Base-by-base conservation (phyloP, 306 rosid genomes). In the Medicago lupulina region DNA sequence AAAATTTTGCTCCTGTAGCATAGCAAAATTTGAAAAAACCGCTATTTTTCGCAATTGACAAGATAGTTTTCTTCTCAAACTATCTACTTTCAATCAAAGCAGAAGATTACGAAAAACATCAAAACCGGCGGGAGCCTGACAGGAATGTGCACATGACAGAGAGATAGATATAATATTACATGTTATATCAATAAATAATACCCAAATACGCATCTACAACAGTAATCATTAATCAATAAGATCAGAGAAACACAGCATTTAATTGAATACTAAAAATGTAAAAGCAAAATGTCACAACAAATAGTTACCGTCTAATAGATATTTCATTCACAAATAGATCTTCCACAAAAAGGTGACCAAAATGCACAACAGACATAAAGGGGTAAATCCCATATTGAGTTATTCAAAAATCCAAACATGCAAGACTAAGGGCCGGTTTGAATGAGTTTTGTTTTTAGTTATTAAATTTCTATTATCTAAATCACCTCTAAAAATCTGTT, bases 371-470 rank as follows among this genome's bases (percentile, higher is more conserved):
- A 68, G 13, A 73, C 4, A 3, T n/a, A 39, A 28, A 44, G 50
- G 57, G 62, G 71, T 12, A 40, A 50, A 41, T 34, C 13, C 49
- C 8, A 47, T 44, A 15, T 31, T 17, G 1, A 46, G 66, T 71
- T 76, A 36, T 50, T 54, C 46, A 53, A 34, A 70, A 70, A 74
- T 73, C 67, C 36, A 67, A 69, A 77, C 28, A 53, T 41, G 18
- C 0, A 60, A 7, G 21, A 62, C 28, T 10, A 63, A 70, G 31
- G 31, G 31, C 31, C 4, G 4, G 31, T 28, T 25, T 28, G 31
- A 28, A 28, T 28, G 31, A 28, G 4, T 28, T 28, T 28, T 28
- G 31, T 28, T 28, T 28, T 28, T 28, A 28, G 31, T 28, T 28
- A 3, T 28, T 28, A 28, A 28, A 28, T 28, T 28, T 28, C 31